These are phyloP conservation scores for Backusella tuberculispora DNA, from an alignment of 192 early-diverging fungal genomes.

Conservation along the genomic window DNA sequence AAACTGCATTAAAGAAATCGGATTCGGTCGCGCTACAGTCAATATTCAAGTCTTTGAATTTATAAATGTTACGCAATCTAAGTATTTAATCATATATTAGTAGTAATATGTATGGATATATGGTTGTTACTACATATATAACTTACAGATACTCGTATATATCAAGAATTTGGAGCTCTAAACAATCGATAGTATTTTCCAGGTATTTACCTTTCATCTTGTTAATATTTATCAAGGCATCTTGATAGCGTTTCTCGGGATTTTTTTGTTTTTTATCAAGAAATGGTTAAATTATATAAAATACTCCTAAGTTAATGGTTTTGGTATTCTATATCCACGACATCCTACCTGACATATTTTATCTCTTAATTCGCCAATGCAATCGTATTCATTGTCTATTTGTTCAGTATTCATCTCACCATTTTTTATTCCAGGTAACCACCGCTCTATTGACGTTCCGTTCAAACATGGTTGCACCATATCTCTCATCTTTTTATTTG, in stretches of 20 bases:
- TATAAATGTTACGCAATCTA: conserved; percentile 8
- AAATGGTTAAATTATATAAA: no score
- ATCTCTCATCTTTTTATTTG: conserved; percentile 8
- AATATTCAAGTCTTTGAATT: neutral
- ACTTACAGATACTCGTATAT: conserved; percentile 19
- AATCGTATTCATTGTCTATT: conserved; percentile 4
- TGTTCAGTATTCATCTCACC: neutral
- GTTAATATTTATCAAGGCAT: neutral
- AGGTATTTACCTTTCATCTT: conserved; percentile 14
- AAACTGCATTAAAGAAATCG: no score
- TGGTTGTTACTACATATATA: conserved; percentile 1
- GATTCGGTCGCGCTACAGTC: neutral
- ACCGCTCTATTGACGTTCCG: neutral
- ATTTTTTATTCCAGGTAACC: neutral
- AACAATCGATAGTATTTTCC: conserved; percentile 12
- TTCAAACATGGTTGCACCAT: conserved; percentile 7
- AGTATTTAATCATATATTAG: conserved; percentile 14
- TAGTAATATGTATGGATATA: conserved; percentile 2
- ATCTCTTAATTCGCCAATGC: neutral
- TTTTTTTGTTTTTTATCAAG: neutral
- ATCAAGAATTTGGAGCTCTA: conserved; percentile 15
- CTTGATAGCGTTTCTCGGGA: conserved; percentile 1
- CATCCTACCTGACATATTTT: conserved; percentile 14
- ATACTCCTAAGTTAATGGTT: no score
- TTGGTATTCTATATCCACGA: neutral